Percentiles rank a stretch among this genome's conserved stretches.
phyloP scores from a whole-genome alignment of 73 alveolate genomes.

The Symbiodinium natans region DNA sequence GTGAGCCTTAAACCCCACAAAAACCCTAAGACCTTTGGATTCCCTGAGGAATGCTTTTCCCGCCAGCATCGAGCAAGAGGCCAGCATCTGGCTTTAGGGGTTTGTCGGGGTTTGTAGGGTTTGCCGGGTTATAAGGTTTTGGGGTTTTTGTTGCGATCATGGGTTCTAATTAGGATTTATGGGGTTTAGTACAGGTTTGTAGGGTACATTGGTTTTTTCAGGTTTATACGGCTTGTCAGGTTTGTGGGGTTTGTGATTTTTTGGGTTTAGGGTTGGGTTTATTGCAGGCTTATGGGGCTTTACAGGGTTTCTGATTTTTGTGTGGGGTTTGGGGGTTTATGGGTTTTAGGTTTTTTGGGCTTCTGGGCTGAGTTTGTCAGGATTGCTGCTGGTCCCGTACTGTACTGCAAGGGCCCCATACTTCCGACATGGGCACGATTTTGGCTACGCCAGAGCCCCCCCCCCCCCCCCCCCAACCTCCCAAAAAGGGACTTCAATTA shows the following conservation, averaged over 20 bases:
- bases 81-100: background rate
- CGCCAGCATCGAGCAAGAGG: conserved; percentile 78
- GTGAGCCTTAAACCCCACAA: background rate
- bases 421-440: too few relatives aligned
- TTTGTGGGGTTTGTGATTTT: background rate
- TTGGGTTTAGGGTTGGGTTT: background rate
- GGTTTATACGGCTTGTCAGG: background rate
- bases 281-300: background rate
- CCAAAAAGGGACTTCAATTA: too few relatives aligned
- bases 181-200: too few relatives aligned
- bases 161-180: too few relatives aligned
- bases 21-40: too few relatives aligned
- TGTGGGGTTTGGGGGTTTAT: background rate
- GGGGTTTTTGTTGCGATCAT: background rate
- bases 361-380: too few relatives aligned
- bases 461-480: too few relatives aligned
- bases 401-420: too few relatives aligned
- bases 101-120: background rate
- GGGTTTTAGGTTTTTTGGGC: background rate
- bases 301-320: background rate
- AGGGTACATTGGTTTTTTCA: background rate
- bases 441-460: too few relatives aligned
- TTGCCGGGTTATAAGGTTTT: too few relatives aligned
- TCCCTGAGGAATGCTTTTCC: conserved; percentile 55
- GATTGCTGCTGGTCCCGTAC: too few relatives aligned